Percentiles rank a stretch among this genome's conserved stretches.
These are phyloP conservation scores for Penicillium janthinellum DNA, from an alignment of 2,329 filamentous ascomycete genomes.

Conservation along the genomic window DNA sequence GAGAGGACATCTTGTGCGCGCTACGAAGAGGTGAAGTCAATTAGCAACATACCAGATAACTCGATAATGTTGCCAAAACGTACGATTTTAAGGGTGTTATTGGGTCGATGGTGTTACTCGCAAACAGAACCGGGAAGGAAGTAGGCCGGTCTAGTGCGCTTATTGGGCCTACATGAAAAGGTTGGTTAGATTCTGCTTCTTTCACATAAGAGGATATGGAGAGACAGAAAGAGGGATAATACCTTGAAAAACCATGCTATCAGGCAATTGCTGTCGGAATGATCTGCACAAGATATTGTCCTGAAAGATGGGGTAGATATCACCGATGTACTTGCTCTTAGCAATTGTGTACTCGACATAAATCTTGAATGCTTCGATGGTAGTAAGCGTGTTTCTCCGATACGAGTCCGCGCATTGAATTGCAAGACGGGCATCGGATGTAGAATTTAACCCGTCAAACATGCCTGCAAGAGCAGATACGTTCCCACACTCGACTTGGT, in stretches of 20 bases:
- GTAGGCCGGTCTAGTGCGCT: background rate
- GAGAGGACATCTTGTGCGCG: background rate
- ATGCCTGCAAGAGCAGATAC: slow-evolving; percentile 14
- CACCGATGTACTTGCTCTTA: background rate
- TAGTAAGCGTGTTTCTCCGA: background rate
- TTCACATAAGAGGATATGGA: background rate
- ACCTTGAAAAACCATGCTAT: background rate
- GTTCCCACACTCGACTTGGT: slow-evolving; percentile 21
- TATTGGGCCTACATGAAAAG: background rate
- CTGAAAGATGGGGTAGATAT: background rate
- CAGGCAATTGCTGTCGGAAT: background rate
- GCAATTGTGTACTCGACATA: background rate
- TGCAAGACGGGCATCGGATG: slow-evolving; percentile 12
- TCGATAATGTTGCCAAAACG: background rate
- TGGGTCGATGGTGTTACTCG: background rate
- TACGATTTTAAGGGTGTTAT: background rate
- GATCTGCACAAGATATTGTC: background rate
- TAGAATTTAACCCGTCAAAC: slow-evolving; percentile 14
- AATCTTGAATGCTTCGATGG: background rate
- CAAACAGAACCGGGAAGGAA: background rate
- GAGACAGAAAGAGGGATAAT: background rate
- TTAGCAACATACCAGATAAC: background rate
- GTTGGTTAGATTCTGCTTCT: background rate
- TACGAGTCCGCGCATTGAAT: background rate
- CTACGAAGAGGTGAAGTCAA: background rate